These are phyloP conservation scores for Bryoglossum gracile DNA, from an alignment of 495 filamentous ascomycete species.

Conservation along the genomic window DNA sequence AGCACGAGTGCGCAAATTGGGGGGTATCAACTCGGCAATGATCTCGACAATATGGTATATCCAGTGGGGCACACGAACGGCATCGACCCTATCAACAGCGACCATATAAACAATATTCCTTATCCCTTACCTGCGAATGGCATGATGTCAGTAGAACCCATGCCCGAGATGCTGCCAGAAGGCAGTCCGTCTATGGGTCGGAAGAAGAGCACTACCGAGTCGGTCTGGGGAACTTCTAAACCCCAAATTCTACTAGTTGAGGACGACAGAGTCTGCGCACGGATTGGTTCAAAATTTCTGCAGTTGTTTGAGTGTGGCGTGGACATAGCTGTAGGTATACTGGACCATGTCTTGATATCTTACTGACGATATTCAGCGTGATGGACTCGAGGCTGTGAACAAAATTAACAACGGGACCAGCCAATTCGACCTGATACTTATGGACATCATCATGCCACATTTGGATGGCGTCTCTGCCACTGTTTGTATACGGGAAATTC, in stretches of 20 bases:
- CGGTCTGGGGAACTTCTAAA: constrained; percentile 70
- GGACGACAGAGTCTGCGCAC: constrained; percentile 87
- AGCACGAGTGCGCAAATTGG: constrained; percentile 37
- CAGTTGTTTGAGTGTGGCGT: constrained; percentile 83
- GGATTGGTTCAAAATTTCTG: constrained; percentile 92
- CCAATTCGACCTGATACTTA: constrained; percentile 88
- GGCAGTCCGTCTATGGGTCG: not conserved
- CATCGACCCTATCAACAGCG: constrained; percentile 90
- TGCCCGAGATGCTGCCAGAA: constrained; percentile 20
- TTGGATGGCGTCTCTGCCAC: constrained; percentile 93
- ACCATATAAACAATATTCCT: constrained; percentile 89
- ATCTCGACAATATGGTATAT: constrained; percentile 80
- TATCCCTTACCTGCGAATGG: constrained; percentile 64
- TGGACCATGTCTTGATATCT: not conserved
- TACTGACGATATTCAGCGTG: constrained; percentile 46
- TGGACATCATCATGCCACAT: constrained; percentile 99
- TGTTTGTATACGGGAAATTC: constrained; percentile 85
- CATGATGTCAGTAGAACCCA: constrained; percentile 13
- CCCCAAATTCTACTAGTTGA: constrained; percentile 90
- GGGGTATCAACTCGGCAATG: constrained; percentile 44
- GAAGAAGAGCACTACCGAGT: constrained; percentile 44
- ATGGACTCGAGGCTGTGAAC: constrained; percentile 88
- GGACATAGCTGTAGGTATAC: constrained; percentile 74
- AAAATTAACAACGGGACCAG: constrained; percentile 70
- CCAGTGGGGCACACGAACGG: constrained; percentile 82